These are phyloP conservation scores for Platanthera zijinensis DNA, from an alignment of 106 monocot species.

Conservation along the genomic window DNA sequence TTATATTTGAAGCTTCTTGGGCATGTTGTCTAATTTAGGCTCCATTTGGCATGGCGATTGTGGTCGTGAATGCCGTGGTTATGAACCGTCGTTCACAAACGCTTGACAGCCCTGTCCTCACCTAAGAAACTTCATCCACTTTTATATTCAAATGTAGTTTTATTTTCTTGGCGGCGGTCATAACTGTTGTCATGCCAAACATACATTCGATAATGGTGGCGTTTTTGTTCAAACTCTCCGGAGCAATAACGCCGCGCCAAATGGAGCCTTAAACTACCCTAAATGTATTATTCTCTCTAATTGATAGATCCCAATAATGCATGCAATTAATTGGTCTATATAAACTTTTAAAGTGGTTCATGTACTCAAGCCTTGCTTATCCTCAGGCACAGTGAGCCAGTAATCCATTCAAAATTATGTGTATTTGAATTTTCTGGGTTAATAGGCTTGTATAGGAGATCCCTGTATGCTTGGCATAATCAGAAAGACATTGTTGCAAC, in stretches of 20 bases:
- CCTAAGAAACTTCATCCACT: too few relatives aligned
- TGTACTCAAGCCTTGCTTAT: background rate
- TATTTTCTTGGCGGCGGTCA: too few relatives aligned
- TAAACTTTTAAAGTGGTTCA: background rate
- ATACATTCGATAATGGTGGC: too few relatives aligned
- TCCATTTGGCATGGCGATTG: too few relatives aligned
- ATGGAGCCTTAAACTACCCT: background rate
- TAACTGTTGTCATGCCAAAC: too few relatives aligned
- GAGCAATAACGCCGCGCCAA: too few relatives aligned
- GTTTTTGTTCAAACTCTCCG: too few relatives aligned
- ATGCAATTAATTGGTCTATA: background rate
- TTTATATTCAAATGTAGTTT: too few relatives aligned
- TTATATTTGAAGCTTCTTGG: background rate
- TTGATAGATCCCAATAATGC: background rate
- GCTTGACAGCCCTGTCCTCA: too few relatives aligned
- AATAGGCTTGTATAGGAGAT: background rate
- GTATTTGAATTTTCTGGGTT: background rate
- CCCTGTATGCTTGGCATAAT: background rate
- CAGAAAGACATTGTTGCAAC: constrained; percentile 1
- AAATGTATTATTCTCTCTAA: background rate
- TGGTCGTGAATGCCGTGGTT: too few relatives aligned
- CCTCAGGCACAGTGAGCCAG: background rate
- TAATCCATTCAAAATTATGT: background rate
- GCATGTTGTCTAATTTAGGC: background rate
- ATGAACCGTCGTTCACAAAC: too few relatives aligned